These are phyloP conservation scores for Gracilaria caudata DNA, from an alignment of 23 red algal species.

Conservation along the genomic window DNA sequence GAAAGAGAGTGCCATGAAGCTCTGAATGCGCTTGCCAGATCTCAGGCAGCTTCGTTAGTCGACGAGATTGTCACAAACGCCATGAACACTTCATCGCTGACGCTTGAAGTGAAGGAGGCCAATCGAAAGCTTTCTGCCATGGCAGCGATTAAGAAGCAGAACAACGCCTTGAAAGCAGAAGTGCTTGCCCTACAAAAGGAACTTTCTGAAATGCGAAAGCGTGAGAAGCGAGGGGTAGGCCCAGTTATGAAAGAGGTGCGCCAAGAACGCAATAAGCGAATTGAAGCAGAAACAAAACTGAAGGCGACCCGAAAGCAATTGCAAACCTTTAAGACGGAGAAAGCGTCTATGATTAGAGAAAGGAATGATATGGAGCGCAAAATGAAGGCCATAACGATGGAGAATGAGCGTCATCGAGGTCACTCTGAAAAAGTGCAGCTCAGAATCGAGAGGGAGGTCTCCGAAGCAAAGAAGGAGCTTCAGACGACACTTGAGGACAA, in stretches of 20 bases:
- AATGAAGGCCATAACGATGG: slow-evolving; percentile 46
- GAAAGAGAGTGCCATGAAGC: slow-evolving; percentile 58
- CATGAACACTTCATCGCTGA: slow-evolving; percentile 28
- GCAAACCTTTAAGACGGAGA: slow-evolving; percentile 31
- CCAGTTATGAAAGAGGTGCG: slow-evolving; percentile 55
- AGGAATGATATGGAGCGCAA: slow-evolving; percentile 41
- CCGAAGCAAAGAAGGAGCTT: slow-evolving; percentile 32
- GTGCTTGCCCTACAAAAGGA: slow-evolving; percentile 28
- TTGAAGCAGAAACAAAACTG: slow-evolving; percentile 55
- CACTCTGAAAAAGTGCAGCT: slow-evolving; percentile 34
- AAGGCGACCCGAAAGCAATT: slow-evolving; percentile 23
- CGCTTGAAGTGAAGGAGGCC: slow-evolving; percentile 27
- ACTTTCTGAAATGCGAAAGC: slow-evolving; percentile 31
- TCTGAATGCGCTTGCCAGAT: slow-evolving; percentile 16
- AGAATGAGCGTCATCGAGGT: slow-evolving; percentile 48
- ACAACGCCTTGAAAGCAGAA: neutral
- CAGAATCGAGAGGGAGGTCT: slow-evolving; percentile 37
- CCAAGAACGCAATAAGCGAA: slow-evolving; percentile 37
- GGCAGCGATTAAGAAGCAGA: slow-evolving; percentile 36
- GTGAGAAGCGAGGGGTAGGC: slow-evolving; percentile 74
- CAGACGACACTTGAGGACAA: slow-evolving; percentile 31
- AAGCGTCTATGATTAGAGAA: slow-evolving; percentile 38
- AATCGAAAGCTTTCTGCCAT: slow-evolving; percentile 11
- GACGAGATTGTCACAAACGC: slow-evolving; percentile 59
- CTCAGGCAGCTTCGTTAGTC: slow-evolving; percentile 18